These are phyloP conservation scores for Acanthamoeba sp. DNA, from an alignment of 208 protist species.

Conservation along the genomic window DNA sequence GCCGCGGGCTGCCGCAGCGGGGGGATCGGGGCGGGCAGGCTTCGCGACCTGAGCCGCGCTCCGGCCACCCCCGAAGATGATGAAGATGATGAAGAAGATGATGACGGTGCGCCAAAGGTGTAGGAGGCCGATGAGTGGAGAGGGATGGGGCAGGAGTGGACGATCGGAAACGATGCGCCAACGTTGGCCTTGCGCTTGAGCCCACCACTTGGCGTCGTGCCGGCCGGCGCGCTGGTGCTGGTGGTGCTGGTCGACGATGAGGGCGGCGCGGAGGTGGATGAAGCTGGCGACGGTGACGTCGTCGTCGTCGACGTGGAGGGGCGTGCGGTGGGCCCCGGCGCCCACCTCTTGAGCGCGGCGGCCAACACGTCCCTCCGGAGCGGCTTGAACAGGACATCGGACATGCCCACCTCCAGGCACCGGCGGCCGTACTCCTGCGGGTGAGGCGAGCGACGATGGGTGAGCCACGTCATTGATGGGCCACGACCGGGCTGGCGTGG, in stretches of 20 bases:
- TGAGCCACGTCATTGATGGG: background rate
- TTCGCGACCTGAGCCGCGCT: background rate
- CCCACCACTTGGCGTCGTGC: background rate
- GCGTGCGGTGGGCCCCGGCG: background rate
- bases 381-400: slow-evolving; percentile 25
- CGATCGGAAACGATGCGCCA: background rate
- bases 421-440: background rate
- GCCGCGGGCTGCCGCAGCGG: no score
- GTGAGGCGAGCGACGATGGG: background rate
- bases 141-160: background rate
- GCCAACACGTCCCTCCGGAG: background rate
- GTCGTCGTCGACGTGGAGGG: background rate
- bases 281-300: background rate
- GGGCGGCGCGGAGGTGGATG: background rate
- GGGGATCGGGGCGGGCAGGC: background rate
- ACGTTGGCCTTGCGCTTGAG: background rate
- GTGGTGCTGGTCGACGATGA: background rate
- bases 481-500: background rate
- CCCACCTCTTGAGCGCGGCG: background rate
- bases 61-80: background rate
- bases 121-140: background rate
- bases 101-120: no score
- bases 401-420: slow-evolving; percentile 37
- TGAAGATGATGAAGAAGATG: background rate
- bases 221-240: background rate